Percentiles rank a stretch among this genome's conserved stretches.
Evolutionary conservation across 73 alveolate genomes (phyloP).

Genomic region (Stentor coeruleus): DNA sequence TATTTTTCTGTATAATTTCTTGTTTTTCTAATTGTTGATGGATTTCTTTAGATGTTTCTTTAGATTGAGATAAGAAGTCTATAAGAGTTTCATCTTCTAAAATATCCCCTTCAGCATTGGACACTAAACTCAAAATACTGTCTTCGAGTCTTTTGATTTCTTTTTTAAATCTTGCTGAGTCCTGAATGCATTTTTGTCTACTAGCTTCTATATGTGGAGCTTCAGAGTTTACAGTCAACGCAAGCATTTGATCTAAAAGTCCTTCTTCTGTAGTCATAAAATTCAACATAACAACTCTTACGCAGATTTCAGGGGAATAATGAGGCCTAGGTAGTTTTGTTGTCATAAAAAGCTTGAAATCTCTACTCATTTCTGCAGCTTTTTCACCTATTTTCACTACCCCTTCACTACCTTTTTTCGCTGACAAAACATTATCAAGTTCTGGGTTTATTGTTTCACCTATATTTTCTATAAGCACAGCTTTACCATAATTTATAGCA

Average conservation of each 20-base stretch:
- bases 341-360: slow-evolving; percentile 95
- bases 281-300: slow-evolving; percentile 95
- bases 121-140: slow-evolving; percentile 36
- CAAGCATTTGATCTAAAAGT: slow-evolving; percentile 67
- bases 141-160: slow-evolving; percentile 46
- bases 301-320: slow-evolving; percentile 99
- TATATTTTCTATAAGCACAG: slow-evolving; percentile 95
- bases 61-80: slow-evolving; percentile 68
- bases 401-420: slow-evolving; percentile 56
- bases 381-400: slow-evolving; percentile 70
- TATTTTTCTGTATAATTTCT: slow-evolving; percentile 45
- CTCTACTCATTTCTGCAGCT: slow-evolving; percentile 77
- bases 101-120: slow-evolving; percentile 55
- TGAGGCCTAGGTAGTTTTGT: slow-evolving; percentile 99
- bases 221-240: slow-evolving; percentile 45
- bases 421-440: slow-evolving; percentile 56
- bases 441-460: slow-evolving; percentile 63
- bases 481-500: slow-evolving; percentile 89
- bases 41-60: slow-evolving; percentile 55
- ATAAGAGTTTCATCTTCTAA: slow-evolving; percentile 78
- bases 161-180: slow-evolving; percentile 39
- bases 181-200: slow-evolving; percentile 62
- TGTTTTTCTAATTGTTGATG: slow-evolving; percentile 54
- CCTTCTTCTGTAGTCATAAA: slow-evolving; percentile 98
- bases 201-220: slow-evolving; percentile 59